phyloP scores from a whole-genome alignment of 2,329 filamentous ascomycete species.

The Penicillium sp. region DNA sequence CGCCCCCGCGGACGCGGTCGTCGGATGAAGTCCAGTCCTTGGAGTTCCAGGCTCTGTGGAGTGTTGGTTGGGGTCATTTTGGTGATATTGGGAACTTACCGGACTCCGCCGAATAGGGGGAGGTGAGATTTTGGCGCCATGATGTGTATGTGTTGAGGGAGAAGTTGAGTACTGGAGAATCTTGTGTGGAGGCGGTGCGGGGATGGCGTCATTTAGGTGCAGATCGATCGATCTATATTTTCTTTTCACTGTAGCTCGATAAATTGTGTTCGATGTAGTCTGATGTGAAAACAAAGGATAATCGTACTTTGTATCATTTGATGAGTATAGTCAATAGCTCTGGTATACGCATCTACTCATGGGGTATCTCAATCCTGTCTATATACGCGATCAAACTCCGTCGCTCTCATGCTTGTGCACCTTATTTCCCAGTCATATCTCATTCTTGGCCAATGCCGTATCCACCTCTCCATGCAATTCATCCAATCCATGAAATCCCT shows the following conservation, averaged over 20 bases:
- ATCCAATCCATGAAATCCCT: slow-evolving; percentile 74
- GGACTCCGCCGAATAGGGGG: slow-evolving; percentile 16
- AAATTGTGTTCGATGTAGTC: not conserved
- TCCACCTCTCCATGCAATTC: slow-evolving; percentile 34
- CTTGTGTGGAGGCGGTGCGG: slow-evolving; percentile 4
- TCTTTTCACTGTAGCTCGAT: not conserved
- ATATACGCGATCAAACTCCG: slow-evolving; percentile 18
- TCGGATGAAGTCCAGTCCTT: slow-evolving; percentile 64
- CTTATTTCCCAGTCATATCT: slow-evolving; percentile 9
- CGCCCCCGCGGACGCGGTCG: slow-evolving; percentile 71
- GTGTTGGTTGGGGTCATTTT: not conserved
- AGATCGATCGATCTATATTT: slow-evolving; percentile 1
- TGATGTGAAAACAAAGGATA: too few relatives aligned
- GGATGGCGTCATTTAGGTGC: slow-evolving; percentile 10
- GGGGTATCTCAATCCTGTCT: slow-evolving; percentile 23
- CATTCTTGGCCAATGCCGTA: slow-evolving; percentile 9
- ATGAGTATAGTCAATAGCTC: not conserved
- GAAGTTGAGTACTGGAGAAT: not conserved
- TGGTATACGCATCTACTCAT: not conserved
- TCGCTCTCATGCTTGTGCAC: slow-evolving; percentile 1
- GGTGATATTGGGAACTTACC: slow-evolving; percentile 9
- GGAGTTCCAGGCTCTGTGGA: slow-evolving; percentile 14
- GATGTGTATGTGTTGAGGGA: not conserved
- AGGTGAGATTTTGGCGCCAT: slow-evolving; percentile 14
- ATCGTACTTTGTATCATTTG: not conserved